These are phyloP conservation scores for Hyphodiscus hymeniophilus DNA, from an alignment of 495 filamentous ascomycete genomes.

Conservation along the genomic window DNA sequence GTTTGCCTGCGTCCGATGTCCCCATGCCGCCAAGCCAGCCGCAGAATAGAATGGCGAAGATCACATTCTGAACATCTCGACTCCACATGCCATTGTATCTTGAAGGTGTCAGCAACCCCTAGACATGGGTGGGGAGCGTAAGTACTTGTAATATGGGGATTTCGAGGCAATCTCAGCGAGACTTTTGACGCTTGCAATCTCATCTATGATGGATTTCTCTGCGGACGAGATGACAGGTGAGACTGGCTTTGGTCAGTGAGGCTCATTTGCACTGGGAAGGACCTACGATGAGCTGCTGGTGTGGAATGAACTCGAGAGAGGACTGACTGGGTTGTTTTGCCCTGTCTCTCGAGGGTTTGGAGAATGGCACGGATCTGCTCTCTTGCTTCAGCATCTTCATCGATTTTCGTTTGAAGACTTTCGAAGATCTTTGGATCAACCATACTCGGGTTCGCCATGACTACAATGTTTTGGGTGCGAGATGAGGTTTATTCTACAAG, in stretches of 20 bases:
- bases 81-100: constrained; percentile 80
- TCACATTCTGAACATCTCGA: constrained; percentile 74
- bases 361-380: constrained; percentile 80
- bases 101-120: background rate
- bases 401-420: constrained; percentile 78
- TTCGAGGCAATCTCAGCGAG: constrained; percentile 65
- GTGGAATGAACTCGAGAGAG: constrained; percentile 89
- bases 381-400: constrained; percentile 71
- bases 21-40: constrained; percentile 65
- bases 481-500: no score
- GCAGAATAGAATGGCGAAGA: constrained; percentile 62
- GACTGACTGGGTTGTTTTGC: constrained; percentile 63
- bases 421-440: constrained; percentile 80
- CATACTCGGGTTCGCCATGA: constrained; percentile 30
- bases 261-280: background rate
- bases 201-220: constrained; percentile 45
- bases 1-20: constrained; percentile 40
- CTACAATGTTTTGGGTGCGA: no score
- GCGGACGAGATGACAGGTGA: constrained; percentile 40
- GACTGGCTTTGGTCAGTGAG: constrained; percentile 15
- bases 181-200: constrained; percentile 45
- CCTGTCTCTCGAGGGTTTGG: constrained; percentile 58
- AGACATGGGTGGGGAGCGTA: background rate
- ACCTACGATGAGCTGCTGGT: constrained; percentile 64
- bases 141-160: constrained; percentile 92